Evolutionary conservation across 768 basidiomycete species (phyloP).

Genomic region (Naganishia onofrii): DNA sequence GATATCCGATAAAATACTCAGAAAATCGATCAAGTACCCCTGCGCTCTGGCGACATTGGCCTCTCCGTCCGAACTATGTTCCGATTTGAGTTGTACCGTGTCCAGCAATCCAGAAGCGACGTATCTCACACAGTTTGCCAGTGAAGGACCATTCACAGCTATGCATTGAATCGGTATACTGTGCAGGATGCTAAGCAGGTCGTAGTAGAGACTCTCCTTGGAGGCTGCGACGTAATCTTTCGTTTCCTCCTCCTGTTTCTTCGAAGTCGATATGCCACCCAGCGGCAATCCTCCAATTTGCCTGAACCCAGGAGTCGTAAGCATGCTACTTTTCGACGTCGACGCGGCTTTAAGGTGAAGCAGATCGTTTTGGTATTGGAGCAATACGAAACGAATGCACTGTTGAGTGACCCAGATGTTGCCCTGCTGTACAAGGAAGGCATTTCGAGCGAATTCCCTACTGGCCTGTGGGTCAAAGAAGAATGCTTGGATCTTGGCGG

Average conservation of each 20-base stretch:
- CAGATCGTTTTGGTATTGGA: conserved; percentile 87
- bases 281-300: conserved; percentile 24
- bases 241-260: conserved; percentile 56
- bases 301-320: neutral
- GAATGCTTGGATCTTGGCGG: conserved; percentile 67
- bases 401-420: conserved; percentile 92
- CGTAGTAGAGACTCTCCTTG: conserved; percentile 52
- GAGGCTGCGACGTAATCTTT: conserved; percentile 73
- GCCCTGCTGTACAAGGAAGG: conserved; percentile 86
- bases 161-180: conserved; percentile 92
- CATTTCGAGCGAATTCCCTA: conserved; percentile 78
- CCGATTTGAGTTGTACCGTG: conserved; percentile 60
- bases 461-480: conserved; percentile 88
- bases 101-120: conserved; percentile 86
- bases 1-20: conserved; percentile 85
- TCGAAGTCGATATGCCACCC: conserved; percentile 16
- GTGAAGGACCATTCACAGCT: conserved; percentile 48
- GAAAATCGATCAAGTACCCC: conserved; percentile 86
- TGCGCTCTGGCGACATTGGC: conserved; percentile 80
- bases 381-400: conserved; percentile 78
- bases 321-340: neutral
- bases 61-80: conserved; percentile 53
- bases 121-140: conserved; percentile 85
- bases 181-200: conserved; percentile 79
- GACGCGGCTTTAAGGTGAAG: conserved; percentile 60